phyloP scores from a whole-genome alignment of 176 grass and related monocot species.

The Dendrocalamus sinicus region DNA sequence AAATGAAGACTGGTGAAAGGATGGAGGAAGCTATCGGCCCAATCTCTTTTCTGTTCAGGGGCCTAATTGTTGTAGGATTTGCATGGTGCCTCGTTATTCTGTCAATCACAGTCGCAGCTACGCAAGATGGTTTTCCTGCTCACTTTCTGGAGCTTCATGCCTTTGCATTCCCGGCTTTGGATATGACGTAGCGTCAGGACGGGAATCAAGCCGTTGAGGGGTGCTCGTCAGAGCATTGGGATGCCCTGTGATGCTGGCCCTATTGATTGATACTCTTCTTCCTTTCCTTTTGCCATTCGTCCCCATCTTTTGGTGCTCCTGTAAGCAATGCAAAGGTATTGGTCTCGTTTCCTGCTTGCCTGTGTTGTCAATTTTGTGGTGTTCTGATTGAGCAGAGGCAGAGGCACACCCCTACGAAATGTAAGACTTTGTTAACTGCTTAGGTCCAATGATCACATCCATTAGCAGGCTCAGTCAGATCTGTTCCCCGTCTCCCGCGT shows the following conservation, averaged over 20 bases:
- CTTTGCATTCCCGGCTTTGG: constrained; percentile 33
- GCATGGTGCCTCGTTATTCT: constrained; percentile 27
- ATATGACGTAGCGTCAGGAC: constrained; percentile 16
- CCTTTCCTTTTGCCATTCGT: neutral
- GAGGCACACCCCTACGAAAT: neutral
- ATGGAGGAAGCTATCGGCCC: constrained; percentile 13
- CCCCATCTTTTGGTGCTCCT: neutral
- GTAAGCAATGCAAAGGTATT: neutral
- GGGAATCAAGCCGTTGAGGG: constrained; percentile 44
- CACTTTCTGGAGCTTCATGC: constrained; percentile 36
- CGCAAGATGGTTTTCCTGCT: constrained; percentile 20
- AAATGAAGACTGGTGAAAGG: constrained; percentile 35
- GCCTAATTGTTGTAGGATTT: constrained; percentile 32
- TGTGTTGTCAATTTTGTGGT: neutral
- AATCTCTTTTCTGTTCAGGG: constrained; percentile 31
- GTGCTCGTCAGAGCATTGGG: neutral
- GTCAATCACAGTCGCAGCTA: neutral
- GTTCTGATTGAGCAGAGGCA: neutral
- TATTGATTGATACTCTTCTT: neutral
- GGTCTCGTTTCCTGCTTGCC: neutral
- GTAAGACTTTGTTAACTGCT: neutral
- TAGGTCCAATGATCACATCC: neutral
- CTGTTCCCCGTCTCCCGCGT: neutral
- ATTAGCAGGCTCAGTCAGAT: neutral
- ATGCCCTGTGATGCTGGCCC: neutral